Conservation (phyloP, 768 basidiomycete genomes). For the Tricholoma sp. region DNA sequence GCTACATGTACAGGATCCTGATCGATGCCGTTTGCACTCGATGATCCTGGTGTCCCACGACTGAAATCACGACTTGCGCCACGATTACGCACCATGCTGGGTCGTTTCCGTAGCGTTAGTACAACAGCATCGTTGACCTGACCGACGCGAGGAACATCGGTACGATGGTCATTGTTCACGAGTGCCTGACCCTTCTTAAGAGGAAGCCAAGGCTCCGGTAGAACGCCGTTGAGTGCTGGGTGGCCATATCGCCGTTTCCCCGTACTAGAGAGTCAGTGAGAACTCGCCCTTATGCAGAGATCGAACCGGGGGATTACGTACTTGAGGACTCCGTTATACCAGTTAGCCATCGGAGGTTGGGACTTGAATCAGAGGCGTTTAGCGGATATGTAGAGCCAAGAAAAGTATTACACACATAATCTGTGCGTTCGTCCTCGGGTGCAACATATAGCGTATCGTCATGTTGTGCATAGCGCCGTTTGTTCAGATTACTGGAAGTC, state of each 20-base stretch:
- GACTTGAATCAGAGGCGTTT: slow-evolving; percentile 45
- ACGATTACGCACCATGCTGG: slow-evolving; percentile 43
- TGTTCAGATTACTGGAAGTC: slow-evolving; percentile 66
- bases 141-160: slow-evolving; percentile 28
- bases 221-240: slow-evolving; percentile 87
- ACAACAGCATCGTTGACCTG: slow-evolving; percentile 67
- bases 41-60: slow-evolving; percentile 8
- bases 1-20: slow-evolving; percentile 19
- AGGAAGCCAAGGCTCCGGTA: slow-evolving; percentile 94
- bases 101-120: slow-evolving; percentile 72
- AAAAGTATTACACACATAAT: slow-evolving; percentile 62
- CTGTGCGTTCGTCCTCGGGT: slow-evolving; percentile 87
- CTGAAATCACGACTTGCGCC: slow-evolving; percentile 14
- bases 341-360: slow-evolving; percentile 95
- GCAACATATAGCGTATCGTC: slow-evolving; percentile 95
- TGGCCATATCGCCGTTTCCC: slow-evolving; percentile 93
- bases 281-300: neutral
- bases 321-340: slow-evolving; percentile 93
- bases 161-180: slow-evolving; percentile 48
- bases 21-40: slow-evolving; percentile 7
- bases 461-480: slow-evolving; percentile 85
- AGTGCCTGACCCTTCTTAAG: slow-evolving; percentile 77
- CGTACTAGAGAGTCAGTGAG: slow-evolving; percentile 47
- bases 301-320: slow-evolving; percentile 25
- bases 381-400: neutral